These are phyloP conservation scores for Cystofilobasidium bisporidii DNA, from an alignment of 768 basidiomycete genomes.

Conservation along the genomic window DNA sequence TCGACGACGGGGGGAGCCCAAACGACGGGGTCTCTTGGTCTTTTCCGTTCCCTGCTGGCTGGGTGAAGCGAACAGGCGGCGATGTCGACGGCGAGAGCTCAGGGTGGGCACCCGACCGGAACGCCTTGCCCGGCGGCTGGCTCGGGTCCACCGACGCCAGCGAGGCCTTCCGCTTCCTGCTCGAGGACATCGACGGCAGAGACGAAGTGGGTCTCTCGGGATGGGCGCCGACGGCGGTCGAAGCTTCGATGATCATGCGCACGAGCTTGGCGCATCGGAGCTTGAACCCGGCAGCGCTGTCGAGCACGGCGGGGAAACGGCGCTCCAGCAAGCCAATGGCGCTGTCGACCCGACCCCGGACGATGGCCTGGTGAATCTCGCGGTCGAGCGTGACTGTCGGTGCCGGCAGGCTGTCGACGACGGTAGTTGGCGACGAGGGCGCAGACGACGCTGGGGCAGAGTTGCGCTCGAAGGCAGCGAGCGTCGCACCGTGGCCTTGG, in stretches of 20 bases:
- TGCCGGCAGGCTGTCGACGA: not conserved
- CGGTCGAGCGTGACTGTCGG: not conserved
- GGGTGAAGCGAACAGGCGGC: not conserved
- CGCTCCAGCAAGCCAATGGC: not conserved
- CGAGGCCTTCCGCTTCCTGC: constrained; percentile 6
- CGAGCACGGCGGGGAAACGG: not conserved
- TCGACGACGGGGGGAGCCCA: too few relatives aligned
- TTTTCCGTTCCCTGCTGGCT: too few relatives aligned
- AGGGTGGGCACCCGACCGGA: not conserved
- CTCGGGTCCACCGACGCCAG: not conserved
- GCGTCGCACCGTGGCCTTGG: constrained; percentile 4
- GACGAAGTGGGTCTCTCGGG: not conserved
- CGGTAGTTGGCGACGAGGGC: not conserved
- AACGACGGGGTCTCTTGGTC: too few relatives aligned
- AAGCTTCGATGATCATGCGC: not conserved
- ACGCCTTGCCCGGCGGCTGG: constrained; percentile 2
- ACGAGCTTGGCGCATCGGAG: constrained; percentile 2
- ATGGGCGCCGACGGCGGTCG: too few relatives aligned
- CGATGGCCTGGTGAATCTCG: not conserved
- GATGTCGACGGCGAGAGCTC: not conserved
- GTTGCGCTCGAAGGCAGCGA: not conserved
- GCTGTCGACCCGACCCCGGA: not conserved
- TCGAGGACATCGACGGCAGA: not conserved
- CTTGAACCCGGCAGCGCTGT: constrained; percentile 3
- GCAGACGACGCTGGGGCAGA: not conserved